Evolutionary conservation across 148 eudicot genomes (phyloP).

Genomic region (Vaccinium corymbosum): DNA sequence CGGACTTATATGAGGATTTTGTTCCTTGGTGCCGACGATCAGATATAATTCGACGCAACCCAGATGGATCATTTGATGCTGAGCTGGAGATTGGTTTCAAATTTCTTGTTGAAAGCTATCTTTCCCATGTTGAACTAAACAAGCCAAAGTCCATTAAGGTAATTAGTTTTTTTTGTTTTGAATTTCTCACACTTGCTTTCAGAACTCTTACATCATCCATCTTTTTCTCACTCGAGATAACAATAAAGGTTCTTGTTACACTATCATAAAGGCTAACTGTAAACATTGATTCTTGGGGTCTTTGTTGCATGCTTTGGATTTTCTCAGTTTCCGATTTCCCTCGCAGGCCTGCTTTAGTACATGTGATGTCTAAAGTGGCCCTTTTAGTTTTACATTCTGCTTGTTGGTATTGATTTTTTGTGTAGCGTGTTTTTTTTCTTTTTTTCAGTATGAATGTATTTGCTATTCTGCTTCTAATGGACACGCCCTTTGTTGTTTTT

Average conservation of each 20-base stretch:
- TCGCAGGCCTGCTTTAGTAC: not conserved
- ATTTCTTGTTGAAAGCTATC: slow-evolving; percentile 83
- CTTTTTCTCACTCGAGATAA: too few relatives aligned
- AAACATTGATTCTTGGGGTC: slow-evolving; percentile 1
- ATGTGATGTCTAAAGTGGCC: not conserved
- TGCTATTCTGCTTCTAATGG: slow-evolving; percentile 14
- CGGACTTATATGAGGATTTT: slow-evolving; percentile 83
- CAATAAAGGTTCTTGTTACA: not conserved
- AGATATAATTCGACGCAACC: slow-evolving; percentile 50
- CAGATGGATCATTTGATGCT: slow-evolving; percentile 92
- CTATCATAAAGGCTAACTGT: not conserved
- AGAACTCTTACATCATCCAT: not conserved
- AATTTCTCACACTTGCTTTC: not conserved
- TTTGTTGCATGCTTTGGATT: not conserved
- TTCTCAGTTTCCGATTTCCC: too few relatives aligned
- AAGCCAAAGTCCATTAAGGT: slow-evolving; percentile 73
- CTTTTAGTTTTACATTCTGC: not conserved
- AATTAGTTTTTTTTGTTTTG: slow-evolving; percentile 5
- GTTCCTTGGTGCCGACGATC: slow-evolving; percentile 93
- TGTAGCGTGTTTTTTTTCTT: not conserved
- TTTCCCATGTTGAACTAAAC: slow-evolving; percentile 71
- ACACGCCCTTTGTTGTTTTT: slow-evolving; percentile 7
- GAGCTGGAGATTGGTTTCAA: slow-evolving; percentile 89
- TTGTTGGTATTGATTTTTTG: not conserved
- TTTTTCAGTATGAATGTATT: not conserved